These are phyloP conservation scores for Aphanomyces astaci DNA, from an alignment of 352 stramenopile genomes.

Conservation along the genomic window DNA sequence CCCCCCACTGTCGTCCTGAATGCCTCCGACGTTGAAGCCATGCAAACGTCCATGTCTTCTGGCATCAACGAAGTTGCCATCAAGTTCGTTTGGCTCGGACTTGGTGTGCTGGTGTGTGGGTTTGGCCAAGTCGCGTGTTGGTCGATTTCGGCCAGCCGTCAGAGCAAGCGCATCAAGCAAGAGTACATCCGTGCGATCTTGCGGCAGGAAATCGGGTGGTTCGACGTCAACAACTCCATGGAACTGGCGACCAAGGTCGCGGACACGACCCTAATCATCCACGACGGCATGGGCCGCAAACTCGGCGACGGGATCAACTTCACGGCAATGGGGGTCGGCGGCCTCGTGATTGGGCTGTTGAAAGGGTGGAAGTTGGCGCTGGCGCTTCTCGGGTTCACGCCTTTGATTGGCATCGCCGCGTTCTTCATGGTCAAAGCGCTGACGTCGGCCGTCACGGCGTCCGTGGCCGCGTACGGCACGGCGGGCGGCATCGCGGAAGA, in stretches of 20 bases:
- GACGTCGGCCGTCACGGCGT: not conserved
- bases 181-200: constrained; percentile 23
- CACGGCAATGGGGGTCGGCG: constrained; percentile 8
- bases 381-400: constrained; percentile 13
- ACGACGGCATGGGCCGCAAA: constrained; percentile 25
- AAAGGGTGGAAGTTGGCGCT: constrained; percentile 22
- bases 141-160: constrained; percentile 22
- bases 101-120: constrained; percentile 40
- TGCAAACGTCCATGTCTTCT: not conserved
- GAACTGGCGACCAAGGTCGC: constrained; percentile 40
- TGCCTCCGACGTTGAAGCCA: not conserved
- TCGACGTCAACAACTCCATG: constrained; percentile 25
- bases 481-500: constrained; percentile 17
- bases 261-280: constrained; percentile 31
- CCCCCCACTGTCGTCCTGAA: constrained; percentile 12
- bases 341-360: constrained; percentile 20
- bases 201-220: constrained; percentile 23
- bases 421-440: constrained; percentile 20
- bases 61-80: constrained; percentile 30
- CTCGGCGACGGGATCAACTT: constrained; percentile 24
- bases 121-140: constrained; percentile 53
- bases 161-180: constrained; percentile 17
- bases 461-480: constrained; percentile 5
- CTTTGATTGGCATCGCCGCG: constrained; percentile 15
- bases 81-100: constrained; percentile 44